These are phyloP conservation scores for Acacia concinna DNA, from an alignment of 331 rosid genomes.

Conservation along the genomic window DNA sequence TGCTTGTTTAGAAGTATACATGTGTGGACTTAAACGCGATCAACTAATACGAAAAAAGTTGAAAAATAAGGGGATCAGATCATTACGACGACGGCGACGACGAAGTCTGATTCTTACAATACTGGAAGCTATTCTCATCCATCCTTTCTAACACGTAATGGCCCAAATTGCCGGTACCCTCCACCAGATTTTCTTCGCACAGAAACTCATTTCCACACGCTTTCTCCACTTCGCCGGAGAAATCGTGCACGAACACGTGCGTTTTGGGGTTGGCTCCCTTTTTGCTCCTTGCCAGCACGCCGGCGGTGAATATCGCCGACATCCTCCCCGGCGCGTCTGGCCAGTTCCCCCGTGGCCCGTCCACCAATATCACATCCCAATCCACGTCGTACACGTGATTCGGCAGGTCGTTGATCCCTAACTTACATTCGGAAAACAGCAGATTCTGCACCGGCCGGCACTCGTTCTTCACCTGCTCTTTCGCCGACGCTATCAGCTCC, in stretches of 20 bases:
- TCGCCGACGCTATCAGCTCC: conserved; percentile 52
- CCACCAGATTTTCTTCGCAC: conserved; percentile 63
- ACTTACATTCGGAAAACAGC: conserved; percentile 63
- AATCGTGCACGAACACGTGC: conserved; percentile 76
- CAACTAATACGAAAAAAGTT: conserved; percentile 4
- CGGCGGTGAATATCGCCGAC: conserved; percentile 71
- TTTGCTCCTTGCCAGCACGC: conserved; percentile 71
- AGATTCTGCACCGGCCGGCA: conserved; percentile 82
- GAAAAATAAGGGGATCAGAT: conserved; percentile 7
- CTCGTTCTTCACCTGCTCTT: conserved; percentile 58
- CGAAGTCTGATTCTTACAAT: conserved; percentile 44
- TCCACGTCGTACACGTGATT: conserved; percentile 75
- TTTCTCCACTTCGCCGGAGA: conserved; percentile 47
- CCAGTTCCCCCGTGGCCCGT: conserved; percentile 78
- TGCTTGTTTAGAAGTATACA: not conserved
- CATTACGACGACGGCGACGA: not conserved
- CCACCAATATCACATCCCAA: conserved; percentile 76
- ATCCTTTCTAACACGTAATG: conserved; percentile 70
- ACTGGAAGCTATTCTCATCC: conserved; percentile 59
- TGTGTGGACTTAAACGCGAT: not conserved
- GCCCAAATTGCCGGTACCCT: conserved; percentile 43
- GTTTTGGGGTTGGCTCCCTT: conserved; percentile 71
- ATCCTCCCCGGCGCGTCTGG: conserved; percentile 73
- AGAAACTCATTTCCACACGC: conserved; percentile 58
- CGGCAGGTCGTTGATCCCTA: conserved; percentile 72